A percentile compares a stretch with the other conserved stretches of the same genome.
These are phyloP conservation scores for Asterionellopsis glacialis DNA, from an alignment of 108 stramenopile species.

Conservation along the genomic window DNA sequence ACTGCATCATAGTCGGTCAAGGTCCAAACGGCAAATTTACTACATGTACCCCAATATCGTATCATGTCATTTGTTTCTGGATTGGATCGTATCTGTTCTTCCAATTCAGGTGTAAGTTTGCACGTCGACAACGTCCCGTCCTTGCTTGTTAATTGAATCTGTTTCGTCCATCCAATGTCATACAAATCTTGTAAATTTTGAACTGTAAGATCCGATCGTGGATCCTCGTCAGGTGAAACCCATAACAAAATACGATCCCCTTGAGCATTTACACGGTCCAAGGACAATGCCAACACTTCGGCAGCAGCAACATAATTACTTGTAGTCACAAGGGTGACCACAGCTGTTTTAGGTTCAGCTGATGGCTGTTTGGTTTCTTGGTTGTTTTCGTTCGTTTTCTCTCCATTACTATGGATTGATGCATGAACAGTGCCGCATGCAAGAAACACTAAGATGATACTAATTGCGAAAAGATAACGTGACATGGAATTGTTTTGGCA, in stretches of 20 bases:
- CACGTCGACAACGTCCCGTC: not conserved
- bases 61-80: not conserved
- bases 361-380: no score
- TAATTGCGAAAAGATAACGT: no score
- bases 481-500: no score
- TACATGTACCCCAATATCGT: constrained; percentile 14
- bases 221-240: constrained; percentile 3
- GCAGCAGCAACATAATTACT: constrained; percentile 7
- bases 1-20: constrained; percentile 13
- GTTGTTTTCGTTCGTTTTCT: not conserved
- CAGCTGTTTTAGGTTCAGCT: not conserved
- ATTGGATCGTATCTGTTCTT: not conserved
- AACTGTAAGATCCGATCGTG: constrained; percentile 7
- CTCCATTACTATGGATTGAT: not conserved
- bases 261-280: not conserved
- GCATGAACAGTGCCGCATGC: no score
- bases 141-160: not conserved
- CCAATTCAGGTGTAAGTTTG: not conserved
- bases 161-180: not conserved
- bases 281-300: not conserved
- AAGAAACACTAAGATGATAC: no score
- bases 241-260: constrained; percentile 5
- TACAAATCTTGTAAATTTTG: not conserved
- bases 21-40: constrained; percentile 9
- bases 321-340: constrained; percentile 9